Evolutionary conservation across 768 basidiomycete species (phyloP).

Genomic region (Pulveroboletus sp.): DNA sequence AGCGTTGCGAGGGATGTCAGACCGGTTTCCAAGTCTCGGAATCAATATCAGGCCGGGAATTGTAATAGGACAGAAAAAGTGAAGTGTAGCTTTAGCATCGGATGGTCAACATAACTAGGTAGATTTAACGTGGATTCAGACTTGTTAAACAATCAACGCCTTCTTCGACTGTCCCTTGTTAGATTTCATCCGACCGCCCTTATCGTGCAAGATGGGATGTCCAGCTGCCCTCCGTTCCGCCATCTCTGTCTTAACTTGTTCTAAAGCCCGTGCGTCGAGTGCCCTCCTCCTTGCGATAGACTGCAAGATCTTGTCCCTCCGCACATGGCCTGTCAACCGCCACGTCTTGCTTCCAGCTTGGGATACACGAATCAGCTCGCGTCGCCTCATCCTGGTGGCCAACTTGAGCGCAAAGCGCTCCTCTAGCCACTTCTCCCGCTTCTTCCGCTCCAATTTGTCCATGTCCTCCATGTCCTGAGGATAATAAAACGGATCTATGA

Average conservation of each 20-base stretch:
- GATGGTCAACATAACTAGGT: constrained; percentile 3
- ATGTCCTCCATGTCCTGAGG: constrained; percentile 80
- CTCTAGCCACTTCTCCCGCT: constrained; percentile 60
- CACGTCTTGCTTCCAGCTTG: constrained; percentile 36
- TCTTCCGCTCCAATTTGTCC: constrained; percentile 46
- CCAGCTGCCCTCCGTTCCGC: constrained; percentile 23
- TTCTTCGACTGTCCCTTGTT: constrained; percentile 8
- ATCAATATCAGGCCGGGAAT: not conserved
- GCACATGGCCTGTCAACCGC: constrained; percentile 37
- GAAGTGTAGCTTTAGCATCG: constrained; percentile 22
- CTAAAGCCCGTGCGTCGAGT: constrained; percentile 37
- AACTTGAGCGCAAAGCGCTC: constrained; percentile 44
- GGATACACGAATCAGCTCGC: constrained; percentile 33
- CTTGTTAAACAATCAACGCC: constrained; percentile 1
- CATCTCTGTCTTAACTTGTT: constrained; percentile 33
- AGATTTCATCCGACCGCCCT: not conserved
- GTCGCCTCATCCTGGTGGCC: constrained; percentile 34
- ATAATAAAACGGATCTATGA: constrained; percentile 92
- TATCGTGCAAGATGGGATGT: constrained; percentile 22
- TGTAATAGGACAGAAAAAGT: not conserved
- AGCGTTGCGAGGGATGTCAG: too few species aligned
- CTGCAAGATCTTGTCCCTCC: constrained; percentile 47
- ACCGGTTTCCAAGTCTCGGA: not conserved
- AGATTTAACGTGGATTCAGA: not conserved
- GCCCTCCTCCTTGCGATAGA: constrained; percentile 45